phyloP scores from a whole-genome alignment of 2,329 filamentous ascomycete species.

The Calonectria henricotiae region DNA sequence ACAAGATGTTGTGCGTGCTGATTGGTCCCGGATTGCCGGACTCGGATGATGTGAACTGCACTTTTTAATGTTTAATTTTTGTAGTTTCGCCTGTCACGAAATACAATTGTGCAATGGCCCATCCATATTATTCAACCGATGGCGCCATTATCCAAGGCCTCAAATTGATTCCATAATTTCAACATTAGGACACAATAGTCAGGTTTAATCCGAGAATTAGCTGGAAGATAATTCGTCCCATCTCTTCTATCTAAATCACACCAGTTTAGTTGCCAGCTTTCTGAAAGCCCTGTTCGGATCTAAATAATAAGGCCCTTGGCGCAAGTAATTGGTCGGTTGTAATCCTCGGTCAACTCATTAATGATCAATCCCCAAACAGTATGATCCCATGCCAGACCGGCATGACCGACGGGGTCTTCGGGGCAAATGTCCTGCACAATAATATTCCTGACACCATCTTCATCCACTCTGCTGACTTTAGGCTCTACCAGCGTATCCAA shows the following conservation, averaged over 20 bases:
- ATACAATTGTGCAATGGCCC: no score
- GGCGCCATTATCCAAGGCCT: no score
- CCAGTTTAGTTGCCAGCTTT: background rate
- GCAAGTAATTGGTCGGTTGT: slow-evolving; percentile 1
- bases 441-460: slow-evolving; percentile 18
- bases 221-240: no score
- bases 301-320: slow-evolving; percentile 5
- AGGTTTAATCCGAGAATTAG: no score
- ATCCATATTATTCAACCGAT: no score
- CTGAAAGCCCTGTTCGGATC: background rate
- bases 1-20: background rate
- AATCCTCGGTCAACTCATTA: slow-evolving; percentile 18
- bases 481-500: slow-evolving; percentile 5
- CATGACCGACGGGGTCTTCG: slow-evolving; percentile 5
- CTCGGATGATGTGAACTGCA: background rate
- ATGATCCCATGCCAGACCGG: slow-evolving; percentile 15
- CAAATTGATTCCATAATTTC: no score
- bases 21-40: slow-evolving; percentile 11
- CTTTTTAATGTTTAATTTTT: no score
- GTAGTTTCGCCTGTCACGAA: no score
- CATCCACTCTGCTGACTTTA: slow-evolving; percentile 3
- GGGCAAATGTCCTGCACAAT: slow-evolving; percentile 22
- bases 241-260: no score
- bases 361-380: slow-evolving; percentile 11
- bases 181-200: no score